phyloP scores from a whole-genome alignment of 805 yeast species.

The Suhomyces sp. region DNA sequence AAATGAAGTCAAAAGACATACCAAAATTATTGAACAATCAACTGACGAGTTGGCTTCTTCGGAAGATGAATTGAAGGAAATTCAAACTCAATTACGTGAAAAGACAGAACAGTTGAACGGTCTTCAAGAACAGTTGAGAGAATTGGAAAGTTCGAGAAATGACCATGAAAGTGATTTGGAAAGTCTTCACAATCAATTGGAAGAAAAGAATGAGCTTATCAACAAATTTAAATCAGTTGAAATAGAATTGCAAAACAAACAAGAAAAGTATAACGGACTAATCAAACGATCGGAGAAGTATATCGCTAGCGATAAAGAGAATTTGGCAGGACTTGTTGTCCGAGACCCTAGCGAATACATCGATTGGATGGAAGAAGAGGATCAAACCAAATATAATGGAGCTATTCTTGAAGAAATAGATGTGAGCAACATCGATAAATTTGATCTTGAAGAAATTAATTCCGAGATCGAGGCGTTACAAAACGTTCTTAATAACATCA shows the following conservation, averaged over 20 bases:
- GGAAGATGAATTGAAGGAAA: conserved; percentile 22
- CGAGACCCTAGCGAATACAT: conserved; percentile 56
- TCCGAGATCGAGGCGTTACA: conserved; percentile 55
- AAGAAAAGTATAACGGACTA: conserved; percentile 53
- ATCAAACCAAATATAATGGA: conserved; percentile 33
- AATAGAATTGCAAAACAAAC: conserved; percentile 61
- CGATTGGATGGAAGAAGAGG: conserved; percentile 49
- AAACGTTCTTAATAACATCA: conserved; percentile 51
- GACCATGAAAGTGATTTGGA: conserved; percentile 43
- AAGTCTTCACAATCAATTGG: conserved; percentile 22
- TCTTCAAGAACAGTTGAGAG: conserved; percentile 28
- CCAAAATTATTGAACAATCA: conserved; percentile 46
- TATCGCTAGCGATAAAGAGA: conserved; percentile 36
- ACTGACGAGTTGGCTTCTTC: conserved; percentile 43
- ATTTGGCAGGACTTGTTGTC: conserved; percentile 44
- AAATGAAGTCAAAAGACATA: conserved; percentile 59
- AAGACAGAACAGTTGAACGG: conserved; percentile 32
- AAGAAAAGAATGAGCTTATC: conserved; percentile 44
- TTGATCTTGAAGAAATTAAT: conserved; percentile 51
- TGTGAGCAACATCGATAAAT: conserved; percentile 48
- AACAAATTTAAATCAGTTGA: conserved; percentile 63
- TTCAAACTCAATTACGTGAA: conserved; percentile 19
- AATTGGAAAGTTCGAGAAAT: conserved; percentile 38
- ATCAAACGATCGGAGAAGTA: conserved; percentile 40
- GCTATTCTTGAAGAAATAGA: conserved; percentile 42